Conservation (phyloP, 495 filamentous ascomycete species). For the Emericellopsis terricola region DNA sequence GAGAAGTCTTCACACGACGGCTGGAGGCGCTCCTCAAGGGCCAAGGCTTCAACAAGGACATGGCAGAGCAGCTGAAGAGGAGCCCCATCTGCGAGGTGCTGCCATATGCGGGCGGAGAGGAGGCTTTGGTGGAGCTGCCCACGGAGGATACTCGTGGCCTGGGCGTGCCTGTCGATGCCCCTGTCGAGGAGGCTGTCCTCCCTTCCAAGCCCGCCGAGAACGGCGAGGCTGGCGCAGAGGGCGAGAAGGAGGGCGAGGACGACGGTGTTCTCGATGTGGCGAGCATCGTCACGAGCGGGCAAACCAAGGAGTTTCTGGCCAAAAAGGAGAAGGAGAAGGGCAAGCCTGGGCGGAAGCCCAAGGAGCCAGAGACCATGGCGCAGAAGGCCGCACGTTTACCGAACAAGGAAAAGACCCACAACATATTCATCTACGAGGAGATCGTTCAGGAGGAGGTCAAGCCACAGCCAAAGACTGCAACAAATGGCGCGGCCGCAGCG, state of each 20-base stretch:
- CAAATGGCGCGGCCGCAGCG: not conserved
- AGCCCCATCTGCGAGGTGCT: constrained; percentile 80
- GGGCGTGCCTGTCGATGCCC: constrained; percentile 20
- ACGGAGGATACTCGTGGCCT: too few relatives aligned
- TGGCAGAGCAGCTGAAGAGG: constrained; percentile 91
- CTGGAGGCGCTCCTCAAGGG: constrained; percentile 48
- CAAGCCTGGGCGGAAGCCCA: constrained; percentile 30
- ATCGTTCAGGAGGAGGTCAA: constrained; percentile 41
- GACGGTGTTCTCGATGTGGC: constrained; percentile 91
- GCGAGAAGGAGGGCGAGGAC: constrained; percentile 32
- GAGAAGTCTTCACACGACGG: constrained; percentile 72
- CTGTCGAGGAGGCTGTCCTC: constrained; percentile 14
- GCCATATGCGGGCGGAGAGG: constrained; percentile 41
- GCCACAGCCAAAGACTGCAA: constrained; percentile 12
- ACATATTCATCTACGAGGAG: constrained; percentile 72
- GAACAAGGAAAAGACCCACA: constrained; percentile 62
- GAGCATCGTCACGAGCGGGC: constrained; percentile 77
- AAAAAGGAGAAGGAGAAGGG: constrained; percentile 86
- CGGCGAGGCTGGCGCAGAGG: constrained; percentile 32
- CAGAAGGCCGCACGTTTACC: constrained; percentile 46
- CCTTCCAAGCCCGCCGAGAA: constrained; percentile 13
- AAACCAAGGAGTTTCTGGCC: constrained; percentile 81
- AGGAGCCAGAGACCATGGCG: constrained; percentile 37
- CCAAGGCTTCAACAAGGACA: constrained; percentile 61
- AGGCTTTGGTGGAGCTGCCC: constrained; percentile 29